phyloP scores from a whole-genome alignment of 345 rosid species.

The Dipteronia dyeriana region DNA sequence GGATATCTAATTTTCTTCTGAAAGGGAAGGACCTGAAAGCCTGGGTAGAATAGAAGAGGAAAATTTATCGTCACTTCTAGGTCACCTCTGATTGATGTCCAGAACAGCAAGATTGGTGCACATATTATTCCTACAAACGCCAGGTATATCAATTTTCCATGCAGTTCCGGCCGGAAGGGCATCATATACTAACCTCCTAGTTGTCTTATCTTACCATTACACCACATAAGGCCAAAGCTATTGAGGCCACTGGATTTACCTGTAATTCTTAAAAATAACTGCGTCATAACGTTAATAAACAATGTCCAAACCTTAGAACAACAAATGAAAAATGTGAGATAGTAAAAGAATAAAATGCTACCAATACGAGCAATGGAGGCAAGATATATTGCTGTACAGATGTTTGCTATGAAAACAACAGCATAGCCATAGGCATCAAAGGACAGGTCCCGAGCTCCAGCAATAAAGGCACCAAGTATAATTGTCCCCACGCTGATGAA shows the following conservation, averaged over 20 bases:
- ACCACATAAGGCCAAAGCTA: constrained; percentile 75
- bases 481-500: constrained; percentile 66
- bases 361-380: constrained; percentile 66
- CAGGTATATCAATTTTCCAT: not conserved
- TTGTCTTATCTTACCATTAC: constrained; percentile 48
- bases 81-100: constrained; percentile 66
- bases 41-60: constrained; percentile 50
- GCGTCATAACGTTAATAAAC: not conserved
- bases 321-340: not conserved
- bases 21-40: constrained; percentile 55
- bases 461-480: constrained; percentile 61
- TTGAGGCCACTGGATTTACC: constrained; percentile 68
- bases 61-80: constrained; percentile 46
- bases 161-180: not conserved
- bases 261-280: constrained; percentile 20
- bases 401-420: constrained; percentile 67
- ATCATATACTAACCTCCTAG: not conserved
- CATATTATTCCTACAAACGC: constrained; percentile 49
- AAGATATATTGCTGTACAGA: constrained; percentile 70
- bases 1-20: constrained; percentile 2
- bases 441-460: constrained; percentile 75
- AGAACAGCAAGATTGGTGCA: constrained; percentile 50
- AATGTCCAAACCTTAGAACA: constrained; percentile 2
- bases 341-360: constrained; percentile 20
- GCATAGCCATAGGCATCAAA: constrained; percentile 75